A percentile compares a stretch with the other conserved stretches of the same genome.
Evolutionary conservation across 1,139 yeast genomes (phyloP).

Genomic region (Hansenula sp.): DNA sequence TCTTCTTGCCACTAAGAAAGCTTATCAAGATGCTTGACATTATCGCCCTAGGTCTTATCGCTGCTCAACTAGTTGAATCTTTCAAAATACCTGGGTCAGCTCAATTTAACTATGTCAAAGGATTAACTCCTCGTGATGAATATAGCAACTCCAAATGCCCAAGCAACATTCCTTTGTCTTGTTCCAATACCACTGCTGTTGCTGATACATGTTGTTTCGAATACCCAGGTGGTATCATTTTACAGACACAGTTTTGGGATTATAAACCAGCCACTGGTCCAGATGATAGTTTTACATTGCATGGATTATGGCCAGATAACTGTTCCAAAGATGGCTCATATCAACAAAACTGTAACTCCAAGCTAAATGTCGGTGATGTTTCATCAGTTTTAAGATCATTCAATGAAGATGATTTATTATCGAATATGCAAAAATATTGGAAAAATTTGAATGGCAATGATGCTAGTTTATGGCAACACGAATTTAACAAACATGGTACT

Average conservation of each 20-base stretch:
- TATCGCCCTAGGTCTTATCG: not conserved
- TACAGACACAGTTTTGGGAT: conserved; percentile 95
- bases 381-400: conserved; percentile 46
- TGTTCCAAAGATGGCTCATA: conserved; percentile 60
- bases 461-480: conserved; percentile 84
- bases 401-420: conserved; percentile 47
- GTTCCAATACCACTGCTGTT: conserved; percentile 43
- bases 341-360: conserved; percentile 71
- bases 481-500: conserved; percentile 93
- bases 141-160: conserved; percentile 45
- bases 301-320: conserved; percentile 84
- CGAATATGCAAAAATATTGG: conserved; percentile 65
- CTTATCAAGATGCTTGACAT: not conserved
- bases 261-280: conserved; percentile 82
- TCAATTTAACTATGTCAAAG: not conserved
- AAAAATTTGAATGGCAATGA: conserved; percentile 75
- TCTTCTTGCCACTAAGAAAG: too few relatives aligned
- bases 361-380: conserved; percentile 54
- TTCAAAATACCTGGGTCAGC: not conserved
- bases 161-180: conserved; percentile 60
- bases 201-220: conserved; percentile 79
- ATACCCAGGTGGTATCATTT: conserved; percentile 78
- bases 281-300: conserved; percentile 73
- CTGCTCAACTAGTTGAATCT: not conserved
- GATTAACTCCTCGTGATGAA: not conserved